phyloP scores from a whole-genome alignment of 2,329 filamentous ascomycete genomes.

The Pseudonectria foliicola region DNA sequence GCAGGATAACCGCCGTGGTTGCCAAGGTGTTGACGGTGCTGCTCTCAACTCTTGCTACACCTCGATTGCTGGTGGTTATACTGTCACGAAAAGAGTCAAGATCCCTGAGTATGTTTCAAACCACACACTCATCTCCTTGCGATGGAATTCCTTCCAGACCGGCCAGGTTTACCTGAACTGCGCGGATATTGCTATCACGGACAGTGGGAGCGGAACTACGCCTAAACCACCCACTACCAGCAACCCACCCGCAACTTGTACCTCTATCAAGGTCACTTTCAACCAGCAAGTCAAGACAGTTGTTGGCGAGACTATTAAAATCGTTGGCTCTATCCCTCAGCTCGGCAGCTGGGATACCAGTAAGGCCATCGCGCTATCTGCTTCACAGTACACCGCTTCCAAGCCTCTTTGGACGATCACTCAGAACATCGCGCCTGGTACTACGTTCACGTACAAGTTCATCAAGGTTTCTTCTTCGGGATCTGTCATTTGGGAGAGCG shows the following conservation, averaged over 20 bases:
- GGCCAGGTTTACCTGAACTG: slow-evolving; percentile 46
- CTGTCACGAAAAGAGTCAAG: slow-evolving; percentile 44
- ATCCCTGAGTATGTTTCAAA: slow-evolving; percentile 40
- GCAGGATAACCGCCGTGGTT: slow-evolving; percentile 26
- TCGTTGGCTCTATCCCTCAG: slow-evolving; percentile 32
- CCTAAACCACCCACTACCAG: slow-evolving; percentile 11
- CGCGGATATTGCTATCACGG: slow-evolving; percentile 42
- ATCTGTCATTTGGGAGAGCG: slow-evolving; percentile 49
- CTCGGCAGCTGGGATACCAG: slow-evolving; percentile 43
- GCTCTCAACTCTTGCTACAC: slow-evolving; percentile 40
- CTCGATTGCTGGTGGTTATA: slow-evolving; percentile 46
- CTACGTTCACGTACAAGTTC: slow-evolving; percentile 52
- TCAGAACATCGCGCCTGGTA: slow-evolving; percentile 42
- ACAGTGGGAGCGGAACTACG: slow-evolving; percentile 10
- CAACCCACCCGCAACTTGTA: slow-evolving; percentile 7
- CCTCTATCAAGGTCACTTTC: slow-evolving; percentile 33
- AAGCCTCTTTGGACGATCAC: slow-evolving; percentile 50
- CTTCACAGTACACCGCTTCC: slow-evolving; percentile 42
- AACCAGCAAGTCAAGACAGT: slow-evolving; percentile 35
- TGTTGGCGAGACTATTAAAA: slow-evolving; percentile 45
- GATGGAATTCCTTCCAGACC: slow-evolving; percentile 50
- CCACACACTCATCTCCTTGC: slow-evolving; percentile 45
- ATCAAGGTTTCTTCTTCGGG: slow-evolving; percentile 43
- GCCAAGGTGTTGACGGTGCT: slow-evolving; percentile 40
- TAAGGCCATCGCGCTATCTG: slow-evolving; percentile 41